Conservation (phyloP, 257 asterid genomes). For the Capsicum baccatum region DNA sequence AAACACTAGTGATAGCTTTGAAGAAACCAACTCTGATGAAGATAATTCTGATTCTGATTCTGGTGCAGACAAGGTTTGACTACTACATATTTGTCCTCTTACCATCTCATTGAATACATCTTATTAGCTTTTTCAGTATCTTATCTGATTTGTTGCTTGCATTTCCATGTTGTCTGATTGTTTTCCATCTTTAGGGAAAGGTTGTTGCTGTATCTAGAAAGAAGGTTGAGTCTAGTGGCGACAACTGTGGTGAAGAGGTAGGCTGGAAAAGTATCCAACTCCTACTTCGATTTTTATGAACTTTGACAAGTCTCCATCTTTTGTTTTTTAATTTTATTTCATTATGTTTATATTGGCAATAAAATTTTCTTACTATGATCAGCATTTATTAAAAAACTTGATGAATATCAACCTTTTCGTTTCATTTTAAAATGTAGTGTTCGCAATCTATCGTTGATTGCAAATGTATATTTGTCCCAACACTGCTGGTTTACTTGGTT, state of each 20-base stretch:
- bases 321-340: neutral
- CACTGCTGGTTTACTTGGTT: neutral
- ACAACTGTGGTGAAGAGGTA: neutral
- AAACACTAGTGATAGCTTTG: slow-evolving; percentile 31
- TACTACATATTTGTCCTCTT: neutral
- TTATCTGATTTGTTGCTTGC: neutral
- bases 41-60: slow-evolving; percentile 38
- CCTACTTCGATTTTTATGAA: neutral
- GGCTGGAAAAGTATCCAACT: neutral
- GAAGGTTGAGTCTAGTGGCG: neutral
- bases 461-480: neutral
- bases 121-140: neutral
- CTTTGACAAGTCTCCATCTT: too few relatives aligned
- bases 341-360: too few relatives aligned
- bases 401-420: too few relatives aligned
- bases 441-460: neutral
- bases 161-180: neutral
- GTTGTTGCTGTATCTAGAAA: neutral
- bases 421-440: neutral
- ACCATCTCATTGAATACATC: neutral
- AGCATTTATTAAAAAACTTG: too few relatives aligned
- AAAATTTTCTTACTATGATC: too few relatives aligned
- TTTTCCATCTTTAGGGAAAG: neutral
- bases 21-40: slow-evolving; percentile 26
- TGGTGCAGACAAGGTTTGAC: slow-evolving; percentile 32